A percentile compares a stretch with the other conserved stretches of the same genome.
These are phyloP conservation scores for Samsoniella hepiali DNA, from an alignment of 2,329 filamentous ascomycete species.

Conservation along the genomic window DNA sequence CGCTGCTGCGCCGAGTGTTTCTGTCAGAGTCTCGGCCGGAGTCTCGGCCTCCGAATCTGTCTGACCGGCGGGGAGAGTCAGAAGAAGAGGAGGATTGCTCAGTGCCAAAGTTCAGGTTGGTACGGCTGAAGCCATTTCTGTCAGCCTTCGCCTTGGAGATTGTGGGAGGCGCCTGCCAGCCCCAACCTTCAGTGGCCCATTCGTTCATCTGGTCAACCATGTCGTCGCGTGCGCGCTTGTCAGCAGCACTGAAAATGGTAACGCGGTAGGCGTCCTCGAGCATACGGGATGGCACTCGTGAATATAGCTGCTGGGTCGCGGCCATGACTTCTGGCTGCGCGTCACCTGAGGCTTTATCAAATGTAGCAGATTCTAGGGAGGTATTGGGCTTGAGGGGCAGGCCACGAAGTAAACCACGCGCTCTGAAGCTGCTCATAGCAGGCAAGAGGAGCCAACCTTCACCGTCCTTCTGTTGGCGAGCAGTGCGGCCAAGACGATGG, in stretches of 20 bases:
- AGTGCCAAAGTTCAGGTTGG: slow-evolving; percentile 36
- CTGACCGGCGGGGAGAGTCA: slow-evolving; percentile 16
- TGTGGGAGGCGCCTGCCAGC: slow-evolving; percentile 47
- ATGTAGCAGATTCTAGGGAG: slow-evolving; percentile 48
- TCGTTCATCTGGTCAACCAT: slow-evolving; percentile 51
- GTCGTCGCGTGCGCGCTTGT: slow-evolving; percentile 36
- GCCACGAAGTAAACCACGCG: slow-evolving; percentile 50
- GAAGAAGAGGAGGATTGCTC: slow-evolving; percentile 6
- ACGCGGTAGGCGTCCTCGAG: slow-evolving; percentile 47
- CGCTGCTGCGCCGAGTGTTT: slow-evolving; percentile 8
- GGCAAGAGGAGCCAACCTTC: slow-evolving; percentile 67
- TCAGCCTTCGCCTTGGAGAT: slow-evolving; percentile 28
- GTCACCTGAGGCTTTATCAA: slow-evolving; percentile 23
- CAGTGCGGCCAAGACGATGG: slow-evolving; percentile 74
- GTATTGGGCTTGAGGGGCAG: slow-evolving; percentile 59
- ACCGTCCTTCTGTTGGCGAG: slow-evolving; percentile 69
- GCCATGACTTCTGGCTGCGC: background rate
- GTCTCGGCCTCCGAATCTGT: slow-evolving; percentile 15
- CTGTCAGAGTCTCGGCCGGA: slow-evolving; percentile 6
- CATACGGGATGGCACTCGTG: slow-evolving; percentile 34
- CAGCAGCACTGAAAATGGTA: slow-evolving; percentile 54
- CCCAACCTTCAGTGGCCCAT: slow-evolving; percentile 51
- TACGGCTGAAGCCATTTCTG: slow-evolving; percentile 32
- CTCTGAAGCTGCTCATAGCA: slow-evolving; percentile 47
- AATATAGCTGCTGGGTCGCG: slow-evolving; percentile 33